Evolutionary conservation across 2,329 filamentous ascomycete genomes (phyloP).

Genomic region (Fusarium poae): DNA sequence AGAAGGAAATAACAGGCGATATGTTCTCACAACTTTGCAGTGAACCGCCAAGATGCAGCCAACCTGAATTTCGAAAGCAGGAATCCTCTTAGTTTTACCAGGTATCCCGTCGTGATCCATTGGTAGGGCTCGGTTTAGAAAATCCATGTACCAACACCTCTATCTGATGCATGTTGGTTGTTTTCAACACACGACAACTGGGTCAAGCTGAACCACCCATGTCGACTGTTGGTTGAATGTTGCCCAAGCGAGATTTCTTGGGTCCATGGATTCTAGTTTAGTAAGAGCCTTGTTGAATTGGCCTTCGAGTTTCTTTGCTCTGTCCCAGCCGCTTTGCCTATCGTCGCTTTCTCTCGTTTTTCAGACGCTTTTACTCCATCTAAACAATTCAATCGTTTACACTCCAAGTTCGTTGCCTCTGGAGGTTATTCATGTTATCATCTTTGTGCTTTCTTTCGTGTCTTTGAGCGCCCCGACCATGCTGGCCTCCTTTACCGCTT

Average conservation of each 20-base stretch:
- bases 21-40: no score
- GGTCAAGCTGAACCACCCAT: background rate
- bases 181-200: background rate
- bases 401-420: background rate
- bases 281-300: background rate
- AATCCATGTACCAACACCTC: background rate
- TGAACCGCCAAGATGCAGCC: background rate
- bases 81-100: background rate
- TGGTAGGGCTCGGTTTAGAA: background rate
- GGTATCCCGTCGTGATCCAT: background rate
- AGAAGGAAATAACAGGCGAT: background rate
- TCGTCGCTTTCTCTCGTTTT: background rate
- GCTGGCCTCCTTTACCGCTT: background rate
- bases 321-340: background rate
- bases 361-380: background rate
- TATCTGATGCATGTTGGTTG: conserved; percentile 20
- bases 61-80: background rate
- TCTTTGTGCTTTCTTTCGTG: background rate
- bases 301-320: background rate
- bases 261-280: no score
- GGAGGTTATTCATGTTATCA: background rate
- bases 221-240: conserved; percentile 11
- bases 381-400: background rate
- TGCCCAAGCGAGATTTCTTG: background rate
- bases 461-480: background rate